Conservation (phyloP, 257 asterid genomes). For the Fraxinus pennsylvanica region DNA sequence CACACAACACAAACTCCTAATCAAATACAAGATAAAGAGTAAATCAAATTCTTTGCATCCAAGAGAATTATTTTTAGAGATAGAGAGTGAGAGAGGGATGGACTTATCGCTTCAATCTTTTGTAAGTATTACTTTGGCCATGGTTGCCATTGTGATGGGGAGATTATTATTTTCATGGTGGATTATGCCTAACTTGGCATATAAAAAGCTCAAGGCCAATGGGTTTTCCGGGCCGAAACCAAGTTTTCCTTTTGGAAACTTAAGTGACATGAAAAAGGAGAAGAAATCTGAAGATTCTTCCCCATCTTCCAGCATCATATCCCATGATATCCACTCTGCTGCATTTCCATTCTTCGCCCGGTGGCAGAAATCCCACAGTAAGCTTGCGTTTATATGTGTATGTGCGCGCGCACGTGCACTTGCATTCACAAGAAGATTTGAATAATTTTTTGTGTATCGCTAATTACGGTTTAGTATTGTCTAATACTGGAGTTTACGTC, state of each 20-base stretch:
- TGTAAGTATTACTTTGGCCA: conserved; percentile 17
- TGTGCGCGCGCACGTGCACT: too few species aligned
- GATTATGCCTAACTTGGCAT: conserved; percentile 50
- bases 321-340: conserved; percentile 66
- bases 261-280: conserved; percentile 47
- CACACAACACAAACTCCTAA: not conserved
- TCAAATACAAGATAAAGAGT: not conserved
- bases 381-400: not conserved
- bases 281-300: conserved; percentile 14
- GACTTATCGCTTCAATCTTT: conserved; percentile 26
- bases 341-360: conserved; percentile 68
- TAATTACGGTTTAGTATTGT: too few species aligned
- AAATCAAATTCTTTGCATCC: not conserved
- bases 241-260: conserved; percentile 77
- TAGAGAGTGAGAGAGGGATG: conserved; percentile 9
- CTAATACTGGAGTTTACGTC: not conserved
- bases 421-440: too few species aligned
- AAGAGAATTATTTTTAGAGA: not conserved
- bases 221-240: conserved; percentile 91
- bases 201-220: conserved; percentile 53
- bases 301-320: conserved; percentile 16
- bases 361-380: conserved; percentile 82
- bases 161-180: conserved; percentile 49
- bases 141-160: conserved; percentile 30
- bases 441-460: too few species aligned